Conservation (phyloP, 495 filamentous ascomycete species). For the Elaphomyces granulatus region DNA sequence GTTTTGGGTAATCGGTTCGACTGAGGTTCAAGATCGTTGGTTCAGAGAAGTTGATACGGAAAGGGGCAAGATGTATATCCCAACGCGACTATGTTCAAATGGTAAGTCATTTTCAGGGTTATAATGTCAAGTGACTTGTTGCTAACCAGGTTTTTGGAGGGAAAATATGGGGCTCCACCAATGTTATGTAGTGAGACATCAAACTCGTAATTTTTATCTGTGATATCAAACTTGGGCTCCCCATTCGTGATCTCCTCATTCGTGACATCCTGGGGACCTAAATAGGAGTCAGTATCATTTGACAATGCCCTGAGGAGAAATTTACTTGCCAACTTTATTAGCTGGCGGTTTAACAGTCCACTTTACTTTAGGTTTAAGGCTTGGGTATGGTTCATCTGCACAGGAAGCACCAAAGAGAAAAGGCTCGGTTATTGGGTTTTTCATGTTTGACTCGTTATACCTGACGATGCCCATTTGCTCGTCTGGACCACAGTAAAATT, state of each 20-base stretch:
- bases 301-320: too few relatives aligned
- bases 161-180: not conserved
- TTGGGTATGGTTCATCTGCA: conserved; percentile 4
- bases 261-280: too few relatives aligned
- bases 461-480: conserved; percentile 15
- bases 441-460: conserved; percentile 12
- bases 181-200: not conserved
- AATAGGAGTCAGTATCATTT: too few relatives aligned
- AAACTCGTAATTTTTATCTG: too few relatives aligned
- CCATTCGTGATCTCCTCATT: too few relatives aligned
- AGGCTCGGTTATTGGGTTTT: conserved; percentile 9
- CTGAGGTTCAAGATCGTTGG: conserved; percentile 16
- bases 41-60: conserved; percentile 12
- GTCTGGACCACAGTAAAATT: not conserved
- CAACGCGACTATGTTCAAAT: not conserved
- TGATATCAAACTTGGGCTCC: too few relatives aligned
- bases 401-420: conserved; percentile 9
- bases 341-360: too few relatives aligned
- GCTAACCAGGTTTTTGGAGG: not conserved
- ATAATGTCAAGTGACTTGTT: too few relatives aligned
- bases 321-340: too few relatives aligned
- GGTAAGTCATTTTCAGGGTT: too few relatives aligned
- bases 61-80: not conserved
- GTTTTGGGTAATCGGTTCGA: conserved; percentile 1
- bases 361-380: too few relatives aligned